Conservation (phyloP, 2,329 filamentous ascomycete genomes). For the Proliferodiscus dingleyae region DNA sequence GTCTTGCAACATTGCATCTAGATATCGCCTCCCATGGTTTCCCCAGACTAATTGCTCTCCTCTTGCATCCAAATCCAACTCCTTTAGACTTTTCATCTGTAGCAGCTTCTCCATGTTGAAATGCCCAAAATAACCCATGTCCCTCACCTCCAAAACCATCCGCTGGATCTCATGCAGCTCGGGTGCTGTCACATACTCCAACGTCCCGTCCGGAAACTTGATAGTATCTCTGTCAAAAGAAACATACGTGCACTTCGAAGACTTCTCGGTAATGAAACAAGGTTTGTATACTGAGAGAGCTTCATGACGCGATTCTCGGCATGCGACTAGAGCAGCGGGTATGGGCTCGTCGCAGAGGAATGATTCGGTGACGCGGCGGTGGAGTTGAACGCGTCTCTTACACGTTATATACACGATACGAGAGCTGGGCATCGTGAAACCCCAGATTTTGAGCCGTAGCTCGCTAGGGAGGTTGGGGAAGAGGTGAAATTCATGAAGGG, state of each 20-base stretch:
- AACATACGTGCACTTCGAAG: conserved; percentile 18
- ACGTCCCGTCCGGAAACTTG: conserved; percentile 14
- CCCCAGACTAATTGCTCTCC: background rate
- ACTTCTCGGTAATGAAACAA: conserved; percentile 13
- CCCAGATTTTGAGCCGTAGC: conserved; percentile 27
- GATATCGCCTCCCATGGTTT: background rate
- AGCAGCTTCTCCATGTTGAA: conserved; percentile 24
- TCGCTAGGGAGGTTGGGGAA: conserved; percentile 27
- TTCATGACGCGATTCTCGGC: conserved; percentile 28
- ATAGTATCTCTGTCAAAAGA: conserved; percentile 19
- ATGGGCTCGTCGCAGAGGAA: conserved; percentile 21
- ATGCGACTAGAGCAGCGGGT: conserved; percentile 27
- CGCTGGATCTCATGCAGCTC: conserved; percentile 15
- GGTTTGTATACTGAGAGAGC: conserved; percentile 19
- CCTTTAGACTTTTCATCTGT: conserved; percentile 20
- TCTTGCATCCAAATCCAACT: conserved; percentile 14
- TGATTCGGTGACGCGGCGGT: conserved; percentile 6
- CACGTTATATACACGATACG: conserved; percentile 19
- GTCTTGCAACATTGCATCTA: background rate
- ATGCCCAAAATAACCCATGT: conserved; percentile 25
- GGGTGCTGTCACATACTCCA: conserved; percentile 15
- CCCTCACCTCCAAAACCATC: conserved; percentile 20
- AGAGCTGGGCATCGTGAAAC: conserved; percentile 10
- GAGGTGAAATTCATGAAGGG: conserved; percentile 17
- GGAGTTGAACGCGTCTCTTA: conserved; percentile 9